A percentile compares a stretch with the other conserved stretches of the same genome.
Conservation (phyloP, 2,329 filamentous ascomycete species). For the Dothideomycetidae sp. region DNA sequence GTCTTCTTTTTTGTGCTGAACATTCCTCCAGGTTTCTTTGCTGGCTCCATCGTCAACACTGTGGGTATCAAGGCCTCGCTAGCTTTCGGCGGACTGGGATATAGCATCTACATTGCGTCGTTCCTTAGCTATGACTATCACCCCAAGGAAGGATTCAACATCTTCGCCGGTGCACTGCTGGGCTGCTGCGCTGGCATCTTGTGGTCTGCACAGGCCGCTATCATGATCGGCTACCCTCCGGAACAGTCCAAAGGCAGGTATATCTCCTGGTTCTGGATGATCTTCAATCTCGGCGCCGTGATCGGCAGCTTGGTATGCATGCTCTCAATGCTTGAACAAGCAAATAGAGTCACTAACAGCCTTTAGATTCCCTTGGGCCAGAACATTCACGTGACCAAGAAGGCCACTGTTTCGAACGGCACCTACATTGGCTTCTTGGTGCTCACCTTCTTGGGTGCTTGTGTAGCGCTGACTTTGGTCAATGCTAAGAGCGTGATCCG, state of each 20-base stretch:
- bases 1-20: background rate
- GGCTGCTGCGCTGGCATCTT: slow-evolving; percentile 67
- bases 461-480: slow-evolving; percentile 54
- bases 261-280: slow-evolving; percentile 86
- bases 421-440: slow-evolving; percentile 83
- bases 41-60: slow-evolving; percentile 61
- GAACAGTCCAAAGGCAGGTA: slow-evolving; percentile 75
- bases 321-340: no score
- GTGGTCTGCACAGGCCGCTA: slow-evolving; percentile 71
- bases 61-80: slow-evolving; percentile 56
- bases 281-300: slow-evolving; percentile 84
- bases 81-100: slow-evolving; percentile 60
- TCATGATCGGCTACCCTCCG: slow-evolving; percentile 80
- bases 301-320: slow-evolving; percentile 55
- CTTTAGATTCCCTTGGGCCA: slow-evolving; percentile 54
- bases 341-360: slow-evolving; percentile 5
- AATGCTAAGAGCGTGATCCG: slow-evolving; percentile 61
- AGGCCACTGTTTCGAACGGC: slow-evolving; percentile 49
- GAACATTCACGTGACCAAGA: slow-evolving; percentile 46
- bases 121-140: slow-evolving; percentile 60
- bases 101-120: slow-evolving; percentile 57
- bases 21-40: slow-evolving; percentile 37
- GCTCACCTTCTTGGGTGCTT: slow-evolving; percentile 60
- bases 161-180: slow-evolving; percentile 62
- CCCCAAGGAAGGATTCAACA: slow-evolving; percentile 52